Base-by-base conservation (phyloP, 805 yeast genomes). In the Saccharomycopsis sp. region DNA sequence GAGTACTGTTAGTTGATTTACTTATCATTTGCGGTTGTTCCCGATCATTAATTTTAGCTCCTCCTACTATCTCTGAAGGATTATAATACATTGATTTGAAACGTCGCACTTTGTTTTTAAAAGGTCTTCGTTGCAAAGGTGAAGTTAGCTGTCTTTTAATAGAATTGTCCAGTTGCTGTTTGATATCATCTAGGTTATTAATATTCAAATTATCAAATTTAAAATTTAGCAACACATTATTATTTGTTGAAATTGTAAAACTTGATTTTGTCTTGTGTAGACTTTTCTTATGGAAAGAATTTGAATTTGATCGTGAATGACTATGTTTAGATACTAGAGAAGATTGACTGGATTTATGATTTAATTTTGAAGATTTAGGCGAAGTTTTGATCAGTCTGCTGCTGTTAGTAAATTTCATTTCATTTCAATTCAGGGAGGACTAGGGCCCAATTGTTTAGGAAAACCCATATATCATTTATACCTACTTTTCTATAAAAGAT, bases 81-180 rank as follows among this genome's bases (percentile, higher is more conserved):
- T 70, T 65, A 51, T 79, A 79, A 59, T 73, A 79, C 85, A 81
- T 77, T 39, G 85, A 77, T 54, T 79, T 85, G 16, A 81, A 78
- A 41, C 87, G 68, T 42, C 86, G 65, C 47, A 72, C 70, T 58
- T 68, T 71, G 23, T 62, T 51, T 47, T 59, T 57, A 1, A 59
- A 26, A 41, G 61, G 53, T 41, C 50, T 55, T 43, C 55, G 54
- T 37, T 65, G 73, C 40, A 67, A 48, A n/a, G 70, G 71, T 2
- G 71, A 63, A 1, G 69, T 68, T 22, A 59, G 52, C 40, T 61
- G 65, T 40, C 63, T 54, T 48, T 59, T 61, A 26, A 40, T 50
- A 35, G 53, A 51, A 28, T 4, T 40, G 21, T 34, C 28, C 32
- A 27, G 9, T 8, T 9, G 35, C 35, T 17, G 11, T 6, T 58